These are phyloP conservation scores for Pulveroboletus sp. DNA, from an alignment of 768 basidiomycete genomes.

Conservation along the genomic window DNA sequence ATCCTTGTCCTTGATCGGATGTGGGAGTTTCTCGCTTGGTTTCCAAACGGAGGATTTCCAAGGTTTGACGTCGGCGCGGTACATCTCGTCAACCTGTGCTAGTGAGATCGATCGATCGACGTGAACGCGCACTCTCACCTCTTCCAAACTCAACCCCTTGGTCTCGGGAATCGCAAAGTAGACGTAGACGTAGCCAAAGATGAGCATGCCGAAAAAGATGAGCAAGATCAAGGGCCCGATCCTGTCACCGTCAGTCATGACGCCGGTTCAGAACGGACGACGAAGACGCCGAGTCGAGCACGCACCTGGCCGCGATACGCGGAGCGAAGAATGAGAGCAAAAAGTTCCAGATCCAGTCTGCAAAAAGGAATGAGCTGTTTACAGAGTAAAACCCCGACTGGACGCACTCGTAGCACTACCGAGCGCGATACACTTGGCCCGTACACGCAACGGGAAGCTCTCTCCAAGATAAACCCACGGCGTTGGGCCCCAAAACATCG, in stretches of 20 bases:
- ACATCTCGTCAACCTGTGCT: conserved; percentile 65
- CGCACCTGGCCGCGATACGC: conserved; percentile 53
- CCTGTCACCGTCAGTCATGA: conserved; percentile 22
- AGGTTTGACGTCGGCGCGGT: conserved; percentile 57
- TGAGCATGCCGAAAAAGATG: conserved; percentile 73
- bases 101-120: neutral
- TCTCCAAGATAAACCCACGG: conserved; percentile 79
- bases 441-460: conserved; percentile 74
- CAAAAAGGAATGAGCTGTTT: neutral
- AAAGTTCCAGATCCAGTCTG: conserved; percentile 72
- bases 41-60: conserved; percentile 61
- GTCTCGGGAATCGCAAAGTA: conserved; percentile 80
- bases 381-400: no score
- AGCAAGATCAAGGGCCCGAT: conserved; percentile 74
- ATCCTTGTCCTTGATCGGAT: neutral
- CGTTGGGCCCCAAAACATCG: conserved; percentile 73
- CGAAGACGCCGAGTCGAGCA: neutral
- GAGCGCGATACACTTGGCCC: conserved; percentile 70
- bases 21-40: conserved; percentile 38
- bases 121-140: conserved; percentile 39
- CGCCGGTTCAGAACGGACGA: neutral
- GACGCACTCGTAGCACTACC: conserved; percentile 52
- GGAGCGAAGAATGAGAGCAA: conserved; percentile 69
- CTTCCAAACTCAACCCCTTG: conserved; percentile 69
- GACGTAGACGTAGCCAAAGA: conserved; percentile 71